A percentile compares a stretch with the other conserved stretches of the same genome.
Evolutionary conservation across 306 rosid genomes (phyloP).

Genomic region (Vicia villosa): DNA sequence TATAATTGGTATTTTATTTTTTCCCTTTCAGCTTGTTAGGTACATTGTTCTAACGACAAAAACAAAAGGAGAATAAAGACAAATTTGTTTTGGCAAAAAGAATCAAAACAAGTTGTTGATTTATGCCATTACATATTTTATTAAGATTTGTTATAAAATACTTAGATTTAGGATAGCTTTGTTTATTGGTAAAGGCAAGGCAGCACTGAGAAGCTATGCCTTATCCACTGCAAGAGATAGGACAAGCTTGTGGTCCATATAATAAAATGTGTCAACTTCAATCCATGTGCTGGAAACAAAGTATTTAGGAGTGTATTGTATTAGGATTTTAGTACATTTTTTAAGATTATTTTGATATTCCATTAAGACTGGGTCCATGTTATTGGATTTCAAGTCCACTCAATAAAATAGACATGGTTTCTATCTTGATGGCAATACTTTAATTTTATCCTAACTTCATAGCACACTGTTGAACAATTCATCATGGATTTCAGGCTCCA

Average conservation of each 20-base stretch:
- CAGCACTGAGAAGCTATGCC: conserved; percentile 14
- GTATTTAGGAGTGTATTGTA: no score
- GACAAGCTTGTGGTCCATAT: conserved; percentile 18
- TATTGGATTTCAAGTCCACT: no score
- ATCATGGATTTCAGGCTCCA: no score
- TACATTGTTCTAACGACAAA: neutral
- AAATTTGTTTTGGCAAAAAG: neutral
- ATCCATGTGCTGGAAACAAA: no score
- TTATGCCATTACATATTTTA: neutral
- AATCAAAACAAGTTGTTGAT: neutral
- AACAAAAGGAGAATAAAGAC: neutral
- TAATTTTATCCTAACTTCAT: no score
- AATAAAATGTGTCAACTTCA: no score
- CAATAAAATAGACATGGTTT: no score
- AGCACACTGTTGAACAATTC: no score
- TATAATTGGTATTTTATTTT: conserved; percentile 14
- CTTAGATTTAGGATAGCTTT: neutral
- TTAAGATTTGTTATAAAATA: neutral
- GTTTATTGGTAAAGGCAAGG: neutral
- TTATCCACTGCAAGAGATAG: conserved; percentile 27
- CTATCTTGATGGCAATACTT: no score
- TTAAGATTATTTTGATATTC: no score
- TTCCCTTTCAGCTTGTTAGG: conserved; percentile 5
- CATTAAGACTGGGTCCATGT: no score
- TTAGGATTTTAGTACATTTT: no score